Conservation (phyloP, 2,329 filamentous ascomycete species). For the Venturia carpophila region DNA sequence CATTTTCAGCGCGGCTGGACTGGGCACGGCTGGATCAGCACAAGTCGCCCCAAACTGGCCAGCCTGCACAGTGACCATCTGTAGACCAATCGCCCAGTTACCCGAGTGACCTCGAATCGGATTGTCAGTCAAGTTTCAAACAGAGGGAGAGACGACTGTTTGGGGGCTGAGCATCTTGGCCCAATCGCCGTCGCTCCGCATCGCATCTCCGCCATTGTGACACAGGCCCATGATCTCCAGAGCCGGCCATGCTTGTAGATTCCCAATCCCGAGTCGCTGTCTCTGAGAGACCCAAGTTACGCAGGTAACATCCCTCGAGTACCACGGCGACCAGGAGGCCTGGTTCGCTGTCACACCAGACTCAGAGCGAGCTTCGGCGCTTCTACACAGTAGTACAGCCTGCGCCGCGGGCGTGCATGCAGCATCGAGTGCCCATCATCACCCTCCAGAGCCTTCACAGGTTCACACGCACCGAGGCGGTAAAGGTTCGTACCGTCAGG, state of each 20-base stretch:
- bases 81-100: neutral
- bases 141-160: neutral
- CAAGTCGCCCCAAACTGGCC: neutral
- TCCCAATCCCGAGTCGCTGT: conserved; percentile 1
- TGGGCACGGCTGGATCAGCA: neutral
- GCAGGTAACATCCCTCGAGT: conserved; percentile 4
- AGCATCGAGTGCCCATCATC: neutral
- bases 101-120: neutral
- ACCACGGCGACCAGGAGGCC: neutral
- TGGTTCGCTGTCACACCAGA: conserved; percentile 3
- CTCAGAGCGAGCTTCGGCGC: neutral
- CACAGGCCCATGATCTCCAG: conserved; percentile 2
- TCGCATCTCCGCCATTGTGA: neutral
- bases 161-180: conserved; percentile 4
- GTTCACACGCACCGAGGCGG: neutral
- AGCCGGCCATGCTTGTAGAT: neutral
- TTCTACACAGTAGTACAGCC: conserved; percentile 4
- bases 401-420: neutral
- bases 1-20: neutral
- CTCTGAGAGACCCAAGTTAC: conserved; percentile 8
- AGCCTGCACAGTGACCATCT: conserved; percentile 1
- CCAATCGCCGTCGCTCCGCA: neutral
- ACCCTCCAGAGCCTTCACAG: neutral
- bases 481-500: neutral
- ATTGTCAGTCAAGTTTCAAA: neutral